Evolutionary conservation across 768 basidiomycete species (phyloP).

Genomic region (Lentinula edodes): DNA sequence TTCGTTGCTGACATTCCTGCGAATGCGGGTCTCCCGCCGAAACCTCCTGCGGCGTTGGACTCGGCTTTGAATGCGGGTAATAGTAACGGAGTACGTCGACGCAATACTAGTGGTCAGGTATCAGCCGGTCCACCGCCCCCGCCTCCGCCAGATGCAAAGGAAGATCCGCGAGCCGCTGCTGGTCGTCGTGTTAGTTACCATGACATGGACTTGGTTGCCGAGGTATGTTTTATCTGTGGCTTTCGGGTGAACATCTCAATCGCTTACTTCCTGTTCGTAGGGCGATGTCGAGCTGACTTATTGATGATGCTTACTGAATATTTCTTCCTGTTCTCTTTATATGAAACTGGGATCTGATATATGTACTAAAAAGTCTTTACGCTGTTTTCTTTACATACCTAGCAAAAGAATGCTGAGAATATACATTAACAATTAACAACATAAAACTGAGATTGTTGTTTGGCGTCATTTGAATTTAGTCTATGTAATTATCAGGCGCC

Average conservation of each 20-base stretch:
- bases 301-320: constrained; percentile 11
- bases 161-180: constrained; percentile 87
- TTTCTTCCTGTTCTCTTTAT: too few species aligned
- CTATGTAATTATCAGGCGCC: background rate
- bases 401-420: too few species aligned
- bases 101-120: constrained; percentile 32
- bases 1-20: constrained; percentile 60
- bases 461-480: background rate
- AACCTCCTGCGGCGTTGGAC: constrained; percentile 57
- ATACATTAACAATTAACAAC: too few species aligned
- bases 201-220: constrained; percentile 92
- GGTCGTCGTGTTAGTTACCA: constrained; percentile 90
- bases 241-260: constrained; percentile 11
- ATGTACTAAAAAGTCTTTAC: background rate
- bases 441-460: background rate
- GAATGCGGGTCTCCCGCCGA: constrained; percentile 74
- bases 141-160: constrained; percentile 83
- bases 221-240: constrained; percentile 35
- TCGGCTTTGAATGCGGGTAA: constrained; percentile 48
- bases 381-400: background rate
- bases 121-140: constrained; percentile 60
- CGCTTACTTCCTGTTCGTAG: constrained; percentile 16
- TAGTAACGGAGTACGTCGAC: constrained; percentile 29
- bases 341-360: background rate
- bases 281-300: constrained; percentile 57